Base-by-base conservation (phyloP, 441 rosid genomes). In the Mallotus japonicus region DNA sequence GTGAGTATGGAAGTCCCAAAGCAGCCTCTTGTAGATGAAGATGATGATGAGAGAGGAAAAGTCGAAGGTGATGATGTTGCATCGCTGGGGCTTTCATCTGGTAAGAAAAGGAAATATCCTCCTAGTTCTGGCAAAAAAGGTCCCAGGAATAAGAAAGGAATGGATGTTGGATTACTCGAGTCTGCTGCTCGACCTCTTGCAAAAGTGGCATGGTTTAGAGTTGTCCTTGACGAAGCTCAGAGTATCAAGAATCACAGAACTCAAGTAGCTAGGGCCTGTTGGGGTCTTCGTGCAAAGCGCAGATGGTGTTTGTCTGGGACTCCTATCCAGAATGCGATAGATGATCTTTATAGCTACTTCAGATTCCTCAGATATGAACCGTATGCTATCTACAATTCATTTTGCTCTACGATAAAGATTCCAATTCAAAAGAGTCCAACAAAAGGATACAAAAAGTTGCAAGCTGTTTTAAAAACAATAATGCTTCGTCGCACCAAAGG, bases 281-380 rank as follows among this genome's bases (percentile, higher is more conserved):
- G 97, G 97, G 95, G 94, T 24, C 98, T 93, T 80, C 97, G 96
- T 34, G 96, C 98, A 46, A 93, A 93, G 78, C 94, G 94, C 19
- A 83, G 98, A 77, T 93, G 98, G 98, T 93, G 98, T 84, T 87
- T 93, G 82, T 93, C 98, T 3, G 98, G 98, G 70, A 93, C 98
- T 69, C 98, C 98, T 69, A 86, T 93, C 78, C 98, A 93, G 83
- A 93, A 93, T 82, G 90, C 97, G 12, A 84, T 93, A 6, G 98
- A 93, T 58, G 98, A 93, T 78, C 95, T 93, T 24, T 93, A 93
- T 75, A 93, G 98, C 85, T 93, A 93, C 83, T 93, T 93, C 73
- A 86, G 96, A 81, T 93, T 93, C 79, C 98, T 93, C 68, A 90
- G 90, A 85, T 90, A 90, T 81, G 91, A 93, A 6, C 97, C 93